Evolutionary conservation across 148 eudicot species (phyloP), one percentile per base, ranked within the genome.

Genomic region (Rhododendron mucronatum): DNA sequence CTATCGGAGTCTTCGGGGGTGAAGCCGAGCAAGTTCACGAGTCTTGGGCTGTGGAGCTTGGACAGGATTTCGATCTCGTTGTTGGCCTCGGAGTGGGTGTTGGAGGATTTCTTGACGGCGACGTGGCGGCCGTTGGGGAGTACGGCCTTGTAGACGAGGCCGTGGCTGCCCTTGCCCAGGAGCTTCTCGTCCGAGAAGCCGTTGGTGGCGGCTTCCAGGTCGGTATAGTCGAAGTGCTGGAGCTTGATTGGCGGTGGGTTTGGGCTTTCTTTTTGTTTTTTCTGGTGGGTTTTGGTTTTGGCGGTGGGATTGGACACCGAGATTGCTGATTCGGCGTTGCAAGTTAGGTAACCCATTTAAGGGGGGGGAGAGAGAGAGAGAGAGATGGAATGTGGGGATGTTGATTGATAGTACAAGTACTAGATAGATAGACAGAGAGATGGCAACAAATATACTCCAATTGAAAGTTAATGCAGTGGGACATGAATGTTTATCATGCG

Each of bases 131-230:
- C 99, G 53, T 90, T 86, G 59, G 89, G 89, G 61, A 96, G 94
- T 33, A 95, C 82, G 39, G 93, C 99, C 84, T 95, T 94, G 89
- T 96, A 96, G 84, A 96, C 99, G 2, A 95, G 89, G 16, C 99
- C 99, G 78, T 96, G 99, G 90, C 99, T 96, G 81, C 98, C 99
- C 82, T 94, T 86, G 16, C 98, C 99, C 2, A 96, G 90, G 14
- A 96, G 96, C 83, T 91, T 95, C 37, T 91, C 91, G 21, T 90
- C 90, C 9, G 98, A 94, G 89, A 96, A 96, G 82, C 93, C 90
- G 85, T 89, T 87, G 9, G 99, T 96, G 57, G 99, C 99, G 18
- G 86, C 69, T 65, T 93, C 89, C 11, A 96, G 95, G 85, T 94
- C 98, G 28, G 61, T 90, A 91, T 94, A 96, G 45, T 89, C 86